phyloP scores from a whole-genome alignment of 176 grass and related monocot species.

The Oryza officinalis region DNA sequence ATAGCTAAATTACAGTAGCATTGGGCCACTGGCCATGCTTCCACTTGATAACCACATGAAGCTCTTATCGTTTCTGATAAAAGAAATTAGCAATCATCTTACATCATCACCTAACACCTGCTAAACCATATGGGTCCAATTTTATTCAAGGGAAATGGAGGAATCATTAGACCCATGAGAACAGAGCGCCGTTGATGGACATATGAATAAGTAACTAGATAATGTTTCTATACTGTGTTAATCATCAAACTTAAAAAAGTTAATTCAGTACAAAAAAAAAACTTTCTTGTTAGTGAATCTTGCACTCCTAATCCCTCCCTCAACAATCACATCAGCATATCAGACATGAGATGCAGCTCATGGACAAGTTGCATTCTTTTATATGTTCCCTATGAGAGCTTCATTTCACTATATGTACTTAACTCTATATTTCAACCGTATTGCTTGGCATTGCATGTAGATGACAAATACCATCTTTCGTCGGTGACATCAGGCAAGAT shows the following conservation, averaged over 20 bases:
- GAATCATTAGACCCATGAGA: constrained; percentile 45
- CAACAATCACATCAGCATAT: constrained; percentile 22
- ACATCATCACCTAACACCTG: constrained; percentile 42
- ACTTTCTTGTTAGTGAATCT: constrained; percentile 30
- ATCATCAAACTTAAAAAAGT: constrained; percentile 32
- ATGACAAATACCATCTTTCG: constrained; percentile 45
- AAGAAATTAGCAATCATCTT: constrained; percentile 42
- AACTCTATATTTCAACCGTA: constrained; percentile 25
- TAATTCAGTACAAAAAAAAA: constrained; percentile 1
- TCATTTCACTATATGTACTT: not conserved
- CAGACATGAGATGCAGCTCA: constrained; percentile 9
- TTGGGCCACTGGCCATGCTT: constrained; percentile 16
- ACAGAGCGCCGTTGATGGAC: constrained; percentile 38
- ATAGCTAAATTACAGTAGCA: not conserved
- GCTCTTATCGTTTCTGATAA: constrained; percentile 6
- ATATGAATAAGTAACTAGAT: constrained; percentile 30
- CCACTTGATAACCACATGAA: constrained; percentile 36
- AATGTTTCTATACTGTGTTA: constrained; percentile 21
- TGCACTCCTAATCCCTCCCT: not conserved
- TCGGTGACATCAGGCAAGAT: constrained; percentile 11
- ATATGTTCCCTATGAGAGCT: constrained; percentile 17
- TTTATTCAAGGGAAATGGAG: constrained; percentile 19
- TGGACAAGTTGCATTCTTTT: constrained; percentile 38
- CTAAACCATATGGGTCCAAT: constrained; percentile 43
- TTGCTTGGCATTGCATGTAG: constrained; percentile 19